Base-by-base conservation (phyloP, 1,284 basidiomycete genomes). In the Pulchroboletus neoregius region DNA sequence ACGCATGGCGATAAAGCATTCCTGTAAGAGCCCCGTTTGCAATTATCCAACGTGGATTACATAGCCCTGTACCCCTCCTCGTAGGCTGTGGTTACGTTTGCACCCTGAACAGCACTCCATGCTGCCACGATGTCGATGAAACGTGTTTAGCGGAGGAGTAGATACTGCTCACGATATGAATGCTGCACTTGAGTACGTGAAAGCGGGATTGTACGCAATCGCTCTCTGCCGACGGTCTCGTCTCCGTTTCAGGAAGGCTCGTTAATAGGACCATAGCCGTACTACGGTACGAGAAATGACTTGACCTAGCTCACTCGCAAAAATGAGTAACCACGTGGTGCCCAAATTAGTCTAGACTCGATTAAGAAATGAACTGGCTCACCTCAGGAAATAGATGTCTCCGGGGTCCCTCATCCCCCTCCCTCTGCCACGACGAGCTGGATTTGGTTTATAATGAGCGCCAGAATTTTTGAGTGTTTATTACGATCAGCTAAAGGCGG, bases 41-140 rank as follows among this genome's bases (percentile, higher is more conserved):
- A 61, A 59, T 58, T 45, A 45, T 48, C 46, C 26, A 54, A 50
- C 49, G 33, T 48, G 33, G 39, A 35, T n/a, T 24, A 39, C 42
- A 47, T 45, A 55, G 58, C 58, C 57, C 56, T 48, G 6, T 47
- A 26, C 58, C 56, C 50, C 47, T 39, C 51, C 46, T 46, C 44
- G 18, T 18, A 43, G 56, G 60, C 62, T 64, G 58, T 60, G 58
- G 49, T 50, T 60, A 60, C 58, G 58, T 60, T 50, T 52, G 4
- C 39, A 62, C 58, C 62, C 58, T 65, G 48, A 49, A 60, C 42
- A 48, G 54, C 58, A 61, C 39, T 39, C 46, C 12, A 46, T 39
- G 40, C 43, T 54, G 50, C 57, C 58, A 56, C 48, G 58, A 45
- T 56, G 54, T 32, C 39, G 43, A 32, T 22, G 41, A 27, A 65